A percentile compares a stretch with the other conserved stretches of the same genome.
phyloP scores from a whole-genome alignment of 352 stramenopile genomes.

The Aphanomyces euteiches region DNA sequence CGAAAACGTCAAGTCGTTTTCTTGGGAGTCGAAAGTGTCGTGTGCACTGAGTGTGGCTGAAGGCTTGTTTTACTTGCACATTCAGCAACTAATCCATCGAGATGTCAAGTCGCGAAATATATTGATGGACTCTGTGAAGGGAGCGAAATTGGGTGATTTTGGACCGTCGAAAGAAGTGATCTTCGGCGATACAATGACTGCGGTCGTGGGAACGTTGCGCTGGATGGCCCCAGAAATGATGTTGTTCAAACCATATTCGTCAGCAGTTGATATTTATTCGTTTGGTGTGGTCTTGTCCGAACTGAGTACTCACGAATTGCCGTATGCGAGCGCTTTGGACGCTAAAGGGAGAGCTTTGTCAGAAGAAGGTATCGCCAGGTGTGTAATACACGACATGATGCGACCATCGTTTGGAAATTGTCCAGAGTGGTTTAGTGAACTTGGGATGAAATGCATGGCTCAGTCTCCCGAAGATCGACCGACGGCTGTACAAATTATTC shows the following conservation, averaged over 20 bases:
- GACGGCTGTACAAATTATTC: background rate
- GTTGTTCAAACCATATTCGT: constrained; percentile 8
- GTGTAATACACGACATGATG: background rate
- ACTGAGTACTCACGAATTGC: constrained; percentile 8
- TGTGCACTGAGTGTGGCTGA: constrained; percentile 16
- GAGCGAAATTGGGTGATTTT: constrained; percentile 25
- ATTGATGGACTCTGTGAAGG: constrained; percentile 16
- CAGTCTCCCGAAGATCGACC: background rate
- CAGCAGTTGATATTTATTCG: constrained; percentile 16
- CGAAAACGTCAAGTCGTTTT: background rate
- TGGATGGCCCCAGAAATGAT: constrained; percentile 28
- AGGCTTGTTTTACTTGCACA: constrained; percentile 28
- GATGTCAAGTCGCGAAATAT: constrained; percentile 26
- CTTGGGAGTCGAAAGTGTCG: constrained; percentile 11
- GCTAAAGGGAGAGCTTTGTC: background rate
- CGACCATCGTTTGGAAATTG: background rate
- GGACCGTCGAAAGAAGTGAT: constrained; percentile 2
- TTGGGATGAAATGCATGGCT: background rate
- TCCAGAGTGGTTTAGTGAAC: constrained; percentile 5
- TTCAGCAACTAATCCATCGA: constrained; percentile 18
- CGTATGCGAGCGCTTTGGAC: background rate
- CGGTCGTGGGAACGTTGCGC: constrained; percentile 20
- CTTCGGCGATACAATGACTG: constrained; percentile 16
- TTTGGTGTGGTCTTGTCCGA: constrained; percentile 17
- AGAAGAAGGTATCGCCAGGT: background rate